These are phyloP conservation scores for Magnusiomyces sp. DNA, from an alignment of 1,139 yeast genomes.

Conservation along the genomic window DNA sequence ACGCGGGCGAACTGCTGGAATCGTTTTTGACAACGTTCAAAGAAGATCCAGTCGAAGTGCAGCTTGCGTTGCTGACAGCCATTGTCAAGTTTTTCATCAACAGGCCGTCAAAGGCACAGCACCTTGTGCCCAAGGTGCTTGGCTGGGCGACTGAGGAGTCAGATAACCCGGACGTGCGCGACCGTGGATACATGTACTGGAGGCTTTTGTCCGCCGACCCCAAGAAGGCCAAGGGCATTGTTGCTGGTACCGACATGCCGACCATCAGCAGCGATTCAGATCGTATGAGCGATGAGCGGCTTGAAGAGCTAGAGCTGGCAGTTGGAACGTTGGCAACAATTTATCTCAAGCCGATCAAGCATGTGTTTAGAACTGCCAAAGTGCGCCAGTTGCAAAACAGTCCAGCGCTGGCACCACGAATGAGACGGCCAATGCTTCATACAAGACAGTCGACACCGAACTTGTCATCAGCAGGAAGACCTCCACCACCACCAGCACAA, in stretches of 20 bases:
- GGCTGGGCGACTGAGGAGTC: slow-evolving; percentile 68
- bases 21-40: slow-evolving; percentile 42
- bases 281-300: slow-evolving; percentile 54
- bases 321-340: slow-evolving; percentile 80
- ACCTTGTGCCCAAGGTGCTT: slow-evolving; percentile 49
- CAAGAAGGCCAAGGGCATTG: slow-evolving; percentile 42
- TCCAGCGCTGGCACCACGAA: slow-evolving; percentile 48
- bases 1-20: slow-evolving; percentile 41
- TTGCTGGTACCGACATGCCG: slow-evolving; percentile 50
- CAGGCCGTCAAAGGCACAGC: slow-evolving; percentile 49
- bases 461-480: slow-evolving; percentile 2
- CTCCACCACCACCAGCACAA: neutral
- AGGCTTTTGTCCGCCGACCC: slow-evolving; percentile 52
- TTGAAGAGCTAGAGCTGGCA: slow-evolving; percentile 75
- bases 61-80: slow-evolving; percentile 66
- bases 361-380: slow-evolving; percentile 64
- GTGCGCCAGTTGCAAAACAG: slow-evolving; percentile 46
- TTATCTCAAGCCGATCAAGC: slow-evolving; percentile 72
- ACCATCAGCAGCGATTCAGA: slow-evolving; percentile 61
- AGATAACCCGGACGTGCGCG: slow-evolving; percentile 76
- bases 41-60: slow-evolving; percentile 66
- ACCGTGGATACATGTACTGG: slow-evolving; percentile 83
- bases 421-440: slow-evolving; percentile 12
- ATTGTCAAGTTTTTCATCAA: slow-evolving; percentile 59
- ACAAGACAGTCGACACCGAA: slow-evolving; percentile 12